Base-by-base conservation (phyloP, 2,329 filamentous ascomycete species). In the Exophiala spinifera region DNA sequence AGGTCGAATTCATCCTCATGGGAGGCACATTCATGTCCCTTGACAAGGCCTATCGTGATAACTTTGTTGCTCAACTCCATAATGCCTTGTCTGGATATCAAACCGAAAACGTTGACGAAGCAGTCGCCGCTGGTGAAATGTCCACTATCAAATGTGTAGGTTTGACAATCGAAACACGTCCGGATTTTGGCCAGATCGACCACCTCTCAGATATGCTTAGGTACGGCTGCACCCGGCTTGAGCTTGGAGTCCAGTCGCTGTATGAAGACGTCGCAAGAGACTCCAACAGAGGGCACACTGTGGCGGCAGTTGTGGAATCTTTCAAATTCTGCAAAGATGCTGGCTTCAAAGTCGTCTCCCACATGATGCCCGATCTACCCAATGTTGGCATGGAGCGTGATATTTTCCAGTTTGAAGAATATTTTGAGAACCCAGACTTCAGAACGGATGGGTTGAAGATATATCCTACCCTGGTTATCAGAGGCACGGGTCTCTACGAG, bases 1-100 rank as follows among this genome's bases (percentile, higher is more conserved):
- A 99, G 72, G 94, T 99, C 20, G 94, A 99, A 76, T 99, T 97
- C 72, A 99, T 99, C 68, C 96, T 99, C 69, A 99, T 99, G 94
- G 94, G 94, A 56, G 94, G 94, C 62, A 99, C 94, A 0, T 99
- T 99, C 74, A 99, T 99, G 95, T 97, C 92, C 2, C 75, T 99
- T 21, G 81, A 92, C 7, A 85, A 91, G 65, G 85, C 87, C 20
- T 99, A 99, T 71, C 81, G 94, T 23, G 89, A 99, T 58, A 85
- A 89, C 53, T 99, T 99, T 66, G 96, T 99, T 56, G 87, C 91
- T 1, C 92, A 96, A 67, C 80, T 99, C 47, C 94, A 99, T 75
- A 99, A 99, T 68, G 94, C 94, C 1, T 82, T 99, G 6, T 96
- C 91, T 62, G 94, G 94, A 6, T 99, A 99, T 69, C 90, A 95